Evolutionary conservation across 305 asterid species (phyloP).

Genomic region (Withania somnifera): DNA sequence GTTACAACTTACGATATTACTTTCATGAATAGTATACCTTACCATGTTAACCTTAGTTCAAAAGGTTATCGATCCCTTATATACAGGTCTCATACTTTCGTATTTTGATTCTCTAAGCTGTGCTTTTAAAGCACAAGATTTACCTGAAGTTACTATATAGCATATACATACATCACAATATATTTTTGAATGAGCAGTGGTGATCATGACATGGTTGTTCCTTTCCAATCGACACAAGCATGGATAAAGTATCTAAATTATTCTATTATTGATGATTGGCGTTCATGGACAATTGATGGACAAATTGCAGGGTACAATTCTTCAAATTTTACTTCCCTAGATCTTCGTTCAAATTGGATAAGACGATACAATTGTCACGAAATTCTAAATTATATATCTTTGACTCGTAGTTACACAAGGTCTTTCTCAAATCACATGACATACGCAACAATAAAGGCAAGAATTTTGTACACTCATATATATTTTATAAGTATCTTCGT

Average conservation of each 20-base stretch:
- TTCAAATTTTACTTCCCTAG: background rate
- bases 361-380: background rate
- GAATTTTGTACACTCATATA: background rate
- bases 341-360: background rate
- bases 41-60: no score
- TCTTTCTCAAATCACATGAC: constrained; percentile 4
- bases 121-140: no score
- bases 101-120: no score
- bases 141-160: no score
- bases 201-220: no score
- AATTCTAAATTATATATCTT: background rate
- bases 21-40: no score
- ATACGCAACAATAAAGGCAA: constrained; percentile 13
- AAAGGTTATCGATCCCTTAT: no score
- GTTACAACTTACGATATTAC: no score
- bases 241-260: background rate
- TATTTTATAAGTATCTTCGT: background rate
- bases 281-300: background rate
- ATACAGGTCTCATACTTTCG: no score
- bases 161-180: no score
- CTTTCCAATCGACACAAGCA: background rate
- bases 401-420: constrained; percentile 3
- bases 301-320: background rate
- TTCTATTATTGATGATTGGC: constrained; percentile 1
- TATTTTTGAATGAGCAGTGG: no score